phyloP scores from a whole-genome alignment of 768 basidiomycete species.

The Cantharellus anzutake region DNA sequence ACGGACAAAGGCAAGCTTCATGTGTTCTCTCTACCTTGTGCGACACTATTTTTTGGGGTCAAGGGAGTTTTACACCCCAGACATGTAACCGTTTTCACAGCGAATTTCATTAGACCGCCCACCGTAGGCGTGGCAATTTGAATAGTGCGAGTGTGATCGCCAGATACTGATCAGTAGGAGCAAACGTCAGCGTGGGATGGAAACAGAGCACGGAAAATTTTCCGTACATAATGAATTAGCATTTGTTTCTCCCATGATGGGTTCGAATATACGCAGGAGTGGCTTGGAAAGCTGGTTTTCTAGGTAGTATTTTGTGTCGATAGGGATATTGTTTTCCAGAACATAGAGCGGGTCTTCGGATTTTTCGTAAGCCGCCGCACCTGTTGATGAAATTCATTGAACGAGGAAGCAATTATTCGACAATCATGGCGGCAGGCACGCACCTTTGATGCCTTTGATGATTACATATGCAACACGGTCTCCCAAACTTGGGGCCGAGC shows the following conservation, averaged over 20 bases:
- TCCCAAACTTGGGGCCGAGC: conserved; percentile 91
- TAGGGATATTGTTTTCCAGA: conserved; percentile 92
- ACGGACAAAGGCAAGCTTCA: not conserved
- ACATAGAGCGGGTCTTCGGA: conserved; percentile 97
- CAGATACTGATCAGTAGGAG: conserved; percentile 42
- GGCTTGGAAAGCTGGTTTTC: conserved; percentile 97
- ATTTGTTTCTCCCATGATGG: conserved; percentile 74
- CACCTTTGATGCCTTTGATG: conserved; percentile 87
- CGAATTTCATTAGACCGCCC: conserved; percentile 97
- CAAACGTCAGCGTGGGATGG: not conserved
- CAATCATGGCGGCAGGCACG: not conserved
- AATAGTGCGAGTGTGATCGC: conserved; percentile 89
- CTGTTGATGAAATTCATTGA: conserved; percentile 20
- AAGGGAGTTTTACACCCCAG: conserved; percentile 89
- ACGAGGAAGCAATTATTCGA: not conserved
- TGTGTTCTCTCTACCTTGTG: conserved; percentile 17
- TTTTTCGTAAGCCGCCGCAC: conserved; percentile 95
- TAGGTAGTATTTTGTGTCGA: conserved; percentile 95
- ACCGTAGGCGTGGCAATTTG: conserved; percentile 92
- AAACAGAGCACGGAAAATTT: conserved; percentile 14
- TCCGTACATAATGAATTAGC: conserved; percentile 53
- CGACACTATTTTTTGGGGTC: conserved; percentile 47
- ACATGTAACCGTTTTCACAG: conserved; percentile 88
- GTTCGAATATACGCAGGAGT: conserved; percentile 93
- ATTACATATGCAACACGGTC: conserved; percentile 99